Base-by-base conservation (phyloP, 1,139 yeast species). In the Petasospora fabianii region DNA sequence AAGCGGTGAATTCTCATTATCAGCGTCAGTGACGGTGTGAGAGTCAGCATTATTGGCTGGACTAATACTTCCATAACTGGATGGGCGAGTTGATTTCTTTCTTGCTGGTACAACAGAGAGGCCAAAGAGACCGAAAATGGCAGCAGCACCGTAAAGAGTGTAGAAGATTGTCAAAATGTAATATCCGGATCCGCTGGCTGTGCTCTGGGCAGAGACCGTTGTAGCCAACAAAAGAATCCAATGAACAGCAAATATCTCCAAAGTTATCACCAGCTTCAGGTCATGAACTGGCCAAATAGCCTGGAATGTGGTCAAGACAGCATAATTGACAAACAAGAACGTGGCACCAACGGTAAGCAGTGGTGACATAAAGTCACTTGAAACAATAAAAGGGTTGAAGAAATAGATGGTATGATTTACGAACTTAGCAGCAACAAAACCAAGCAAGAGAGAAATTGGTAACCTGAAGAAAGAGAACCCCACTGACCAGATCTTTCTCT, bases 261-360 rank as follows among this genome's bases (percentile, higher is more conserved):
- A 54, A n/a, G 83, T 66, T 2, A 76, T 69, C 30, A 83, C 66
- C 44, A 85, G 70, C 58, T 86, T 87, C 53, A 84, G 87, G 56
- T 64, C 94, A 50, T 80, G 84, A 24, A 79, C 75, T 8, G 84
- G 80, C 50, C 73, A 71, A 32, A 73, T 54, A 43, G 68, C 64
- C 36, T 71, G 69, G 44, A 77, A 69, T 13, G 74, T 48, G 22
- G 81, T 77, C 50, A 84, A 64, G 18, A 82, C 44, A 3, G 73
- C 32, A 53, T 80, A 83, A 53, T 81, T 82, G 34, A 70, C 43
- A 22, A 84, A 57, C 28, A 81, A 49, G 49, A 79, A 77, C 8
- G 69, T 56, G 1, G 72, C 56, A 1, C 66, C 47, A 4, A 73
- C 50, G 0, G 78, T 65, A 24, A 78, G 44, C 18, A 80, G 58